Conservation (phyloP, 345 rosid species). For the Reutealis trisperma region DNA sequence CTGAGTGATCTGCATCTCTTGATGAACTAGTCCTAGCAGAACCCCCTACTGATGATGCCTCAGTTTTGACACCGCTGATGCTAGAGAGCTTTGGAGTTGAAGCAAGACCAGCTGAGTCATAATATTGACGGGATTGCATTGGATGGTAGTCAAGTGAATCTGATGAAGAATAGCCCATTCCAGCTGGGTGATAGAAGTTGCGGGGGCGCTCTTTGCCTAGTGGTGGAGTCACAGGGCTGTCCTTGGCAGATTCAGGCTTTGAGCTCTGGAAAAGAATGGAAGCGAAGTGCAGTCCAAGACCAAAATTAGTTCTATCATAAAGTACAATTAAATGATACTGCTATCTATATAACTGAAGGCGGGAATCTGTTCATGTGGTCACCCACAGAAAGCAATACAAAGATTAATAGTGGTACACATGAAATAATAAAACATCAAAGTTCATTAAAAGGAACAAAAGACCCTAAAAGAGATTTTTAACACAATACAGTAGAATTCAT, state of each 20-base stretch:
- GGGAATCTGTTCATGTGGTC: background rate
- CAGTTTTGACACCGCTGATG: constrained; percentile 68
- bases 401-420: background rate
- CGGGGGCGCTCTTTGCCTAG: constrained; percentile 60
- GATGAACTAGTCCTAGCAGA: constrained; percentile 75
- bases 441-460: background rate
- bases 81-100: constrained; percentile 71
- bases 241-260: constrained; percentile 59
- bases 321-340: constrained; percentile 4
- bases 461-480: background rate
- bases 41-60: constrained; percentile 71
- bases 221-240: constrained; percentile 81
- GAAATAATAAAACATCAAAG: constrained; percentile 4
- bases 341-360: background rate
- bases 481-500: background rate
- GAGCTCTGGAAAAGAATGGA: constrained; percentile 44
- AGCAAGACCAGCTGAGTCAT: constrained; percentile 57
- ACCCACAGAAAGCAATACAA: background rate
- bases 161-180: constrained; percentile 62
- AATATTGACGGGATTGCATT: constrained; percentile 40
- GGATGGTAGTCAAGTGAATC: constrained; percentile 64
- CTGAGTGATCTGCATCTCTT: constrained; percentile 71
- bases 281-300: background rate
- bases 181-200: constrained; percentile 40
- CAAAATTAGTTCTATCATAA: constrained; percentile 1